These are phyloP conservation scores for Hypoxylon sp. DNA, from an alignment of 2,329 filamentous ascomycete species.

Conservation along the genomic window DNA sequence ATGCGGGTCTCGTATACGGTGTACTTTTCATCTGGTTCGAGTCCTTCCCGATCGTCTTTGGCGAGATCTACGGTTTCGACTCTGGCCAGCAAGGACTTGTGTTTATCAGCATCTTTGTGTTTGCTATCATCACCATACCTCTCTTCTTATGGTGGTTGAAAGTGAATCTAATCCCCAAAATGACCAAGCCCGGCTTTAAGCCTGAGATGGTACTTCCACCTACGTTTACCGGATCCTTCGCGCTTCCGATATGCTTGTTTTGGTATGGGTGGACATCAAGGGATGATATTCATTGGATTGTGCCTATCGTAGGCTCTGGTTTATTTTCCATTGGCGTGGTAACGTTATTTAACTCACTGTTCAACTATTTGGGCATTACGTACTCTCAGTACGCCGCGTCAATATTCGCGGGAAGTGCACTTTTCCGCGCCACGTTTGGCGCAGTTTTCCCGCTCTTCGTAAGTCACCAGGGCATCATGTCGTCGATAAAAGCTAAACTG, in stretches of 20 bases:
- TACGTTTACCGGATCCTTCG: slow-evolving; percentile 67
- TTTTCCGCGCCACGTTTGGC: slow-evolving; percentile 44
- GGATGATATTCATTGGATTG: slow-evolving; percentile 66
- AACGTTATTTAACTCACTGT: slow-evolving; percentile 47
- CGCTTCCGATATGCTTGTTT: slow-evolving; percentile 67
- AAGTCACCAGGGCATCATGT: neutral
- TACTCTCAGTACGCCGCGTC: slow-evolving; percentile 45
- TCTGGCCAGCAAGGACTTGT: slow-evolving; percentile 62
- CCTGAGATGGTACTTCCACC: slow-evolving; percentile 76
- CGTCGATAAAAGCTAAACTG: neutral
- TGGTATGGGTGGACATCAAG: slow-evolving; percentile 71
- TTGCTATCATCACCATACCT: slow-evolving; percentile 62
- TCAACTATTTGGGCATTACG: slow-evolving; percentile 46
- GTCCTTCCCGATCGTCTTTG: slow-evolving; percentile 67
- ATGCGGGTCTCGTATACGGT: slow-evolving; percentile 64
- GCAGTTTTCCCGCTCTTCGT: slow-evolving; percentile 47
- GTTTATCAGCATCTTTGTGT: slow-evolving; percentile 63
- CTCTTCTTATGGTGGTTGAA: slow-evolving; percentile 74
- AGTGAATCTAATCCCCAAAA: slow-evolving; percentile 73
- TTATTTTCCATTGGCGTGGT: slow-evolving; percentile 56
- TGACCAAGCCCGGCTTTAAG: slow-evolving; percentile 69
- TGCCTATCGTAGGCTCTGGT: slow-evolving; percentile 65
- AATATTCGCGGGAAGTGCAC: slow-evolving; percentile 46
- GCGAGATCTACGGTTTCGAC: slow-evolving; percentile 63
- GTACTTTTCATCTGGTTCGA: slow-evolving; percentile 67